These are phyloP conservation scores for Brachypodium distachyon DNA, from an alignment of 202 grass and related monocot species.

Conservation along the genomic window DNA sequence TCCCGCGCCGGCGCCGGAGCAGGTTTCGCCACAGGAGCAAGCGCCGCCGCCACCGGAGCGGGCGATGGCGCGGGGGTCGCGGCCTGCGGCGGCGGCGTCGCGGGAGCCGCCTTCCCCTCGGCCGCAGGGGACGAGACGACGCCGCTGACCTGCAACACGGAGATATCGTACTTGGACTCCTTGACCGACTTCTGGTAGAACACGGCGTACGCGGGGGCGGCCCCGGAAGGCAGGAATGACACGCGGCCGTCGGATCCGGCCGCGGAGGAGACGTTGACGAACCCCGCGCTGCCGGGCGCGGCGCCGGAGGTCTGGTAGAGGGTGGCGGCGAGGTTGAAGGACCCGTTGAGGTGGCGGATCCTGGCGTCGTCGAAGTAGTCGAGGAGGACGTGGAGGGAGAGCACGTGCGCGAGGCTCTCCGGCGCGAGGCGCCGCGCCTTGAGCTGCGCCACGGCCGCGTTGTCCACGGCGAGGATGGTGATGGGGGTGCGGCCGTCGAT, in stretches of 20 bases:
- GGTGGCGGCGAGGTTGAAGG: background rate
- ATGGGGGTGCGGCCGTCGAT: conserved; percentile 36
- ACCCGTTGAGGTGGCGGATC: conserved; percentile 20
- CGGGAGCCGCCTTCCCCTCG: background rate
- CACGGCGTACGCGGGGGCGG: background rate
- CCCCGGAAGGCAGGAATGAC: conserved; percentile 14
- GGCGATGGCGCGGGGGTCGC: background rate
- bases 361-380: conserved; percentile 55
- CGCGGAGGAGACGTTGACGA: conserved; percentile 17
- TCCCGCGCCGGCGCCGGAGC: background rate
- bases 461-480: conserved; percentile 49
- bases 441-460: conserved; percentile 38
- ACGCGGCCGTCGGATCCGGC: background rate
- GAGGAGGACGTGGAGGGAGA: conserved; percentile 44
- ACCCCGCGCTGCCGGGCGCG: conserved; percentile 23
- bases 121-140: conserved; percentile 28
- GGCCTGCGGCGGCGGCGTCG: background rate
- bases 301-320: conserved; percentile 45
- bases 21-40: too few relatives aligned
- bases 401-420: conserved; percentile 5
- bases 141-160: conserved; percentile 54
- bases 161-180: conserved; percentile 39
- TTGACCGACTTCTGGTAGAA: conserved; percentile 43
- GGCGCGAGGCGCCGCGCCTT: background rate
- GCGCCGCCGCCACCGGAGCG: background rate